These are phyloP conservation scores for Paramecium sexaurelia DNA, from an alignment of 73 alveolate species.

Conservation along the genomic window DNA sequence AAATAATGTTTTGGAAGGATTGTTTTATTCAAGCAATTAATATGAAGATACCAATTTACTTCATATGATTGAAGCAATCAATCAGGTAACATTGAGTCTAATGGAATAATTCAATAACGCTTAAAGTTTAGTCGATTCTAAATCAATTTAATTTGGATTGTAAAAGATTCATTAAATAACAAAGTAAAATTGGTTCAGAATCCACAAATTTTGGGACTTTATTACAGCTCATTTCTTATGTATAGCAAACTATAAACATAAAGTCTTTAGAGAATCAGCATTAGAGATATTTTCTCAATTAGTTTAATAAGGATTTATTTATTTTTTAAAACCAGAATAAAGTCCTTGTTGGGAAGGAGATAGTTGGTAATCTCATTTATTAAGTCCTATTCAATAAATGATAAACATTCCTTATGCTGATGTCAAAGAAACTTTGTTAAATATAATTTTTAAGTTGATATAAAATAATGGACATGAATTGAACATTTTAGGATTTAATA, in stretches of 20 bases:
- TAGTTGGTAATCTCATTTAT: not conserved
- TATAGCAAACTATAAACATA: constrained; percentile 4
- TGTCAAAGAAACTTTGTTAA: constrained; percentile 53
- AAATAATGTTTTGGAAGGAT: not conserved
- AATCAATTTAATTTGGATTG: constrained; percentile 15
- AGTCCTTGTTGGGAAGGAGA: not conserved
- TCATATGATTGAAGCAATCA: constrained; percentile 34
- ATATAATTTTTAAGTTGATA: not conserved
- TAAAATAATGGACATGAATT: constrained; percentile 54
- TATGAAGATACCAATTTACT: not conserved
- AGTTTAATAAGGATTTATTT: constrained; percentile 27
- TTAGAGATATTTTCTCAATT: constrained; percentile 19
- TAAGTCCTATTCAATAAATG: constrained; percentile 43
- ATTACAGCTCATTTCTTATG: constrained; percentile 49
- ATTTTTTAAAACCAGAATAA: constrained; percentile 21
- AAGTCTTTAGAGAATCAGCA: constrained; percentile 22
- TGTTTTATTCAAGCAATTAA: not conserved
- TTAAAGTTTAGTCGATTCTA: not conserved
- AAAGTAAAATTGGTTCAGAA: constrained; percentile 24
- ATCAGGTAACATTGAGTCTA: constrained; percentile 35
- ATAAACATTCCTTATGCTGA: constrained; percentile 23
- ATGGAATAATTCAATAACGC: not conserved
- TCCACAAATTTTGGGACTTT: constrained; percentile 32
- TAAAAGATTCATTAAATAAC: not conserved
- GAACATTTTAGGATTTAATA: not conserved